Evolutionary conservation across 352 stramenopile genomes (phyloP).

Genomic region (Peronospora farinosa): DNA sequence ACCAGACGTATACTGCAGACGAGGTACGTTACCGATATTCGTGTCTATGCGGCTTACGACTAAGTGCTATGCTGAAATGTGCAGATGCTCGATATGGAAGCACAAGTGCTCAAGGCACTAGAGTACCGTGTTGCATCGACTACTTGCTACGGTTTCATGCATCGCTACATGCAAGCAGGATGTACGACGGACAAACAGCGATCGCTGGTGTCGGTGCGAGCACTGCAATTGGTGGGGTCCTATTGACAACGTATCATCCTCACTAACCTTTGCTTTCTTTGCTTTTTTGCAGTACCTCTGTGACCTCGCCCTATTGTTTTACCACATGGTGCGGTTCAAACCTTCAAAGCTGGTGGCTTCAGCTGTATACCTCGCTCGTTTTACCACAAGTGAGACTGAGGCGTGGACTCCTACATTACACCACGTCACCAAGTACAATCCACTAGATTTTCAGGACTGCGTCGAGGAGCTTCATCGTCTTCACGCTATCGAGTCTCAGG

Average conservation of each 20-base stretch:
- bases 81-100: slow-evolving; percentile 82
- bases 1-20: slow-evolving; percentile 90
- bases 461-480: slow-evolving; percentile 58
- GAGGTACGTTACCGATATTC: slow-evolving; percentile 35
- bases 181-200: slow-evolving; percentile 50
- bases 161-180: slow-evolving; percentile 53
- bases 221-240: not conserved
- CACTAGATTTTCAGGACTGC: slow-evolving; percentile 58
- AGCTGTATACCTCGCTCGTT: slow-evolving; percentile 63
- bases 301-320: slow-evolving; percentile 61
- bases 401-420: slow-evolving; percentile 77
- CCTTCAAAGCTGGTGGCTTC: slow-evolving; percentile 67
- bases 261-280: slow-evolving; percentile 4
- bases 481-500: slow-evolving; percentile 50
- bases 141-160: slow-evolving; percentile 68
- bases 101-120: slow-evolving; percentile 62
- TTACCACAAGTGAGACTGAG: slow-evolving; percentile 58
- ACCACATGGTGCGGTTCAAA: slow-evolving; percentile 67
- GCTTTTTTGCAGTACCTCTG: slow-evolving; percentile 61
- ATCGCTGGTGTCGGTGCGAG: slow-evolving; percentile 53
- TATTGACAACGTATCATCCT: not conserved
- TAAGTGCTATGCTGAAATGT: slow-evolving; percentile 7
- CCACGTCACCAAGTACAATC: slow-evolving; percentile 72
- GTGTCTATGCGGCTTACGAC: not conserved
- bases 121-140: slow-evolving; percentile 75